Conservation (phyloP, 148 eudicot genomes). For the Camellia granthamiana region DNA sequence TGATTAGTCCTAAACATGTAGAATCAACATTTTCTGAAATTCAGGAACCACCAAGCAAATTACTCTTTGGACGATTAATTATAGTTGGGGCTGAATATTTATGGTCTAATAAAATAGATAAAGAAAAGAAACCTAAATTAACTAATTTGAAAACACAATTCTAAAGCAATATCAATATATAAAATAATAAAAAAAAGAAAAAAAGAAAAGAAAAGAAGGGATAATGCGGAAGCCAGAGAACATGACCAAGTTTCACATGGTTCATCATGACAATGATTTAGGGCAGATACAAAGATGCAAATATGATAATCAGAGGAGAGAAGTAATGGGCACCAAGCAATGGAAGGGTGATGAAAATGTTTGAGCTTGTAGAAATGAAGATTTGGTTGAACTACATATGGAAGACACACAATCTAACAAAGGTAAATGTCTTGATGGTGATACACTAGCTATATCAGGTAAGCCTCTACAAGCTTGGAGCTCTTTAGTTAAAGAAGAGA, state of each 20-base stretch:
- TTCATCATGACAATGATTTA: neutral
- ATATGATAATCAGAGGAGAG: too few relatives aligned
- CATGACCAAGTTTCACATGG: neutral
- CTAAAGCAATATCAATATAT: neutral
- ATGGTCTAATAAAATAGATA: neutral
- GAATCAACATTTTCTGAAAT: neutral
- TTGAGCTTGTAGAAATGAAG: too few relatives aligned
- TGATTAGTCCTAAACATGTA: neutral
- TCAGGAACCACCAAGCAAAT: neutral
- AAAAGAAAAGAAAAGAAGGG: too few relatives aligned
- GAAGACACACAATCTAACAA: too few relatives aligned
- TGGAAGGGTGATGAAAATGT: too few relatives aligned
- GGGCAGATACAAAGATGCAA: neutral
- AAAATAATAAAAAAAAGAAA: too few relatives aligned
- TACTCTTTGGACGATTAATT: neutral
- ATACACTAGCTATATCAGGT: too few relatives aligned
- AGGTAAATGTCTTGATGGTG: too few relatives aligned
- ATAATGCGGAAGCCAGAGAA: neutral
- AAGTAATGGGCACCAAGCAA: too few relatives aligned
- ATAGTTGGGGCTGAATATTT: neutral
- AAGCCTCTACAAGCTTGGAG: too few relatives aligned
- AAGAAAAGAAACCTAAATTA: neutral
- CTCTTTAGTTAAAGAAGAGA: too few relatives aligned
- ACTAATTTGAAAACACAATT: neutral
- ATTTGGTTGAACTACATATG: too few relatives aligned